A percentile compares a stretch with the other conserved stretches of the same genome.
Evolutionary conservation across 805 yeast genomes (phyloP).

Genomic region (Candida ulmi): DNA sequence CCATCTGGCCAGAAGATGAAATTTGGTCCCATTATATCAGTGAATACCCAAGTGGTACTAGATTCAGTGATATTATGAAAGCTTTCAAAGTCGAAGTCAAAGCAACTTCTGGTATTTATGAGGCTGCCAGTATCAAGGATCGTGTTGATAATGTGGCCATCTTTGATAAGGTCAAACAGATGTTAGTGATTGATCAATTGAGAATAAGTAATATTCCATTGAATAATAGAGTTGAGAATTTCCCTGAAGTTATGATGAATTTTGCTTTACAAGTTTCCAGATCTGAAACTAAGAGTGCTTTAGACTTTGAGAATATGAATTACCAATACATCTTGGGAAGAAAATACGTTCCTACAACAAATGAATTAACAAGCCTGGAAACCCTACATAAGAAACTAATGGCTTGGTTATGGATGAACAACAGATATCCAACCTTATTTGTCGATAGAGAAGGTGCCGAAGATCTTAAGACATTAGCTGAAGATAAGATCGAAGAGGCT

Average conservation of each 20-base stretch:
- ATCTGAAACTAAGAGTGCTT: constrained; percentile 45
- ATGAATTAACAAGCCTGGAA: constrained; percentile 38
- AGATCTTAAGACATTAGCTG: constrained; percentile 65
- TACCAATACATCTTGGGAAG: constrained; percentile 1
- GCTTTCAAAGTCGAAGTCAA: constrained; percentile 38
- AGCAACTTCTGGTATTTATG: constrained; percentile 23
- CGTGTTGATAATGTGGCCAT: constrained; percentile 30
- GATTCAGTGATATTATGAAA: constrained; percentile 40
- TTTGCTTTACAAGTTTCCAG: constrained; percentile 34
- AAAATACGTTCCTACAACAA: background rate
- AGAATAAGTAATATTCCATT: constrained; percentile 61
- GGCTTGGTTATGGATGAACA: constrained; percentile 79
- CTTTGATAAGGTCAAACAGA: constrained; percentile 35
- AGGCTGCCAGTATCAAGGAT: constrained; percentile 32
- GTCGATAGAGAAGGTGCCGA: constrained; percentile 71
- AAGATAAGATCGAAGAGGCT: constrained; percentile 38
- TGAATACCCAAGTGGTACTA: constrained; percentile 47
- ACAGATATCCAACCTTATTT: constrained; percentile 78
- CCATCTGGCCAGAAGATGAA: constrained; percentile 74
- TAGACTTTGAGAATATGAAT: constrained; percentile 37
- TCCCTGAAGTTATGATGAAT: constrained; percentile 42
- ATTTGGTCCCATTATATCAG: constrained; percentile 64
- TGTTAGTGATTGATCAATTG: constrained; percentile 53
- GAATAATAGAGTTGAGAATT: constrained; percentile 35
- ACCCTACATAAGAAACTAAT: constrained; percentile 60